These are phyloP conservation scores for Alternaria dauci DNA, from an alignment of 2,329 filamentous ascomycete species.

Conservation along the genomic window DNA sequence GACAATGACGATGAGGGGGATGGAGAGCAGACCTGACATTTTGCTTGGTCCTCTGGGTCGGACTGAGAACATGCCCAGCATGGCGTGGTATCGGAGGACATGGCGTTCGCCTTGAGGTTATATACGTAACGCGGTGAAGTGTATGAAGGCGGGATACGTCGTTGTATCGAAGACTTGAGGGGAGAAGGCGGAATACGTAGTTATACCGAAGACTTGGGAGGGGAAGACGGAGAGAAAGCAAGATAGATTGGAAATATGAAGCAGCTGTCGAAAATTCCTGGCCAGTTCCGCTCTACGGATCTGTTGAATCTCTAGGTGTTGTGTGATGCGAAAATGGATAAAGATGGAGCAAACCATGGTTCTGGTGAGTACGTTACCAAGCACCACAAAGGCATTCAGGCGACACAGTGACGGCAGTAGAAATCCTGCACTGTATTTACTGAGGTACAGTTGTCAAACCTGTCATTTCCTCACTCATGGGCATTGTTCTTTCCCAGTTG, in stretches of 20 bases:
- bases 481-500: not conserved
- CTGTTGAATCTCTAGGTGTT: not conserved
- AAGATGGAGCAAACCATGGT: conserved; percentile 1
- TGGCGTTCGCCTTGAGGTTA: not conserved
- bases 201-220: not conserved
- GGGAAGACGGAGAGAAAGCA: not conserved
- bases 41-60: not conserved
- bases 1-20: not conserved
- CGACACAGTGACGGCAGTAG: not conserved
- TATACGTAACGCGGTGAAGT: not conserved
- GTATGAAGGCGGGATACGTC: not conserved
- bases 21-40: conserved; percentile 1
- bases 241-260: not conserved
- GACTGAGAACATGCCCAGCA: conserved; percentile 9
- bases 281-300: not conserved
- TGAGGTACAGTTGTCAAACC: not conserved
- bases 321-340: not conserved
- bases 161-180: not conserved
- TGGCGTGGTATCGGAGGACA: not conserved
- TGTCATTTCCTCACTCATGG: not conserved
- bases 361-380: not conserved
- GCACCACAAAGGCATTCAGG: not conserved
- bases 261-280: too few species aligned
- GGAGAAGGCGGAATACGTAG: not conserved
- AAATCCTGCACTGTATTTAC: not conserved